These are phyloP conservation scores for Starmerella powellii DNA, from an alignment of 805 yeast genomes.

Conservation along the genomic window DNA sequence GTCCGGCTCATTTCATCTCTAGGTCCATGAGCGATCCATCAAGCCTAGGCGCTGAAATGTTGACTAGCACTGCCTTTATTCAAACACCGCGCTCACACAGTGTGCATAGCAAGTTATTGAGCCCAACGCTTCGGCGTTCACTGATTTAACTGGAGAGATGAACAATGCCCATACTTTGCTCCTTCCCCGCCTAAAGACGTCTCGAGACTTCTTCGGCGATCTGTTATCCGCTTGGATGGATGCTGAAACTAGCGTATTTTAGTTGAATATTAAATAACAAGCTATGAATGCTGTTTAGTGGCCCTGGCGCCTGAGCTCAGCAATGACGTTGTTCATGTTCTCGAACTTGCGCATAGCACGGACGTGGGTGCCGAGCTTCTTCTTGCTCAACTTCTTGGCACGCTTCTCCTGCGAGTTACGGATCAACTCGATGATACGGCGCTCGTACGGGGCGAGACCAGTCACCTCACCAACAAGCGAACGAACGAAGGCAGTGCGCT, in stretches of 20 bases:
- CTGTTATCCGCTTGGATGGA: too few species aligned
- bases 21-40: too few species aligned
- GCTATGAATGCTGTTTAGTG: slow-evolving; percentile 18
- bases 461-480: slow-evolving; percentile 90
- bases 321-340: slow-evolving; percentile 91
- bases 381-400: slow-evolving; percentile 99
- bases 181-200: too few species aligned
- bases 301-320: slow-evolving; percentile 65
- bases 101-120: too few species aligned
- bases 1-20: too few species aligned
- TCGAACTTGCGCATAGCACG: slow-evolving; percentile 99
- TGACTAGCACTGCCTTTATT: too few species aligned
- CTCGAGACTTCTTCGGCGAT: too few species aligned
- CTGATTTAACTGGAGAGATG: too few species aligned
- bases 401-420: slow-evolving; percentile 99
- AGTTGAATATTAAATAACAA: slow-evolving; percentile 8
- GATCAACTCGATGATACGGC: slow-evolving; percentile 97
- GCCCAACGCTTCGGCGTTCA: too few species aligned
- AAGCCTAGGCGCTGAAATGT: too few species aligned
- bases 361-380: slow-evolving; percentile 97
- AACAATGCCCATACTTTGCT: too few species aligned
- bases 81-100: too few species aligned
- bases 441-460: slow-evolving; percentile 99
- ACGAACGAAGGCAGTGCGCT: slow-evolving; percentile 94
- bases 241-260: not conserved